A percentile compares a stretch with the other conserved stretches of the same genome.
These are phyloP conservation scores for Quercus ilex DNA, from an alignment of 306 rosid species.

Conservation along the genomic window DNA sequence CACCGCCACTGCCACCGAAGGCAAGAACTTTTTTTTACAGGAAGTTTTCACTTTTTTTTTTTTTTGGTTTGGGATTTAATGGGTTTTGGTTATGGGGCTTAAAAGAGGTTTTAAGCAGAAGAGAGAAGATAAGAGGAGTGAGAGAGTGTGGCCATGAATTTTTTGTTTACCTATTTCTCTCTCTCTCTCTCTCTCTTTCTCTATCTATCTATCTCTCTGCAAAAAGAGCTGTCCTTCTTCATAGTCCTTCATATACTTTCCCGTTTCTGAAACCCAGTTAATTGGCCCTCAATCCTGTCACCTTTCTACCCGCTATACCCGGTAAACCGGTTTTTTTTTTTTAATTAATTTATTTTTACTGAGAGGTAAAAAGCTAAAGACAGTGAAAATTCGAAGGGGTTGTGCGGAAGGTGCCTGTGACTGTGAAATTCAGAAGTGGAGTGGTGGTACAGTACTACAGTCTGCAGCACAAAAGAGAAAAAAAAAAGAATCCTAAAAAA, in stretches of 20 bases:
- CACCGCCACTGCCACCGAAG: background rate
- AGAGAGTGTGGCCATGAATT: slow-evolving; percentile 28
- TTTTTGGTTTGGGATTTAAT: background rate
- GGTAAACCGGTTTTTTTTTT: slow-evolving; percentile 29
- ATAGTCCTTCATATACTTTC: slow-evolving; percentile 49
- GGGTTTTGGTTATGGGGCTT: too few relatives aligned
- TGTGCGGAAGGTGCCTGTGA: background rate
- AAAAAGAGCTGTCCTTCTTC: slow-evolving; percentile 19
- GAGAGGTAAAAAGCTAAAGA: background rate
- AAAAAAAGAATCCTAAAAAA: background rate
- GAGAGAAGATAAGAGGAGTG: slow-evolving; percentile 14
- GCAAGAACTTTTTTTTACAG: background rate
- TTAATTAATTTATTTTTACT: background rate
- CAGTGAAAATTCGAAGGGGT: background rate
- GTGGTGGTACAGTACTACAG: background rate
- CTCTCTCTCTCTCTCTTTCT: background rate
- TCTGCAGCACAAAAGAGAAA: background rate
- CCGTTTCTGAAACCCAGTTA: slow-evolving; percentile 27
- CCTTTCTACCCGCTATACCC: slow-evolving; percentile 47
- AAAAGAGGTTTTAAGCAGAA: background rate
- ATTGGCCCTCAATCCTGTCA: background rate
- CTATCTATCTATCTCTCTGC: slow-evolving; percentile 19
- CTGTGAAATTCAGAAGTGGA: background rate
- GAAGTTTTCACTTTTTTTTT: background rate
- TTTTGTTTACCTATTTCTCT: slow-evolving; percentile 1